These are phyloP conservation scores for Calonectria pteridis DNA, from an alignment of 2,329 filamentous ascomycete genomes.

Conservation along the genomic window DNA sequence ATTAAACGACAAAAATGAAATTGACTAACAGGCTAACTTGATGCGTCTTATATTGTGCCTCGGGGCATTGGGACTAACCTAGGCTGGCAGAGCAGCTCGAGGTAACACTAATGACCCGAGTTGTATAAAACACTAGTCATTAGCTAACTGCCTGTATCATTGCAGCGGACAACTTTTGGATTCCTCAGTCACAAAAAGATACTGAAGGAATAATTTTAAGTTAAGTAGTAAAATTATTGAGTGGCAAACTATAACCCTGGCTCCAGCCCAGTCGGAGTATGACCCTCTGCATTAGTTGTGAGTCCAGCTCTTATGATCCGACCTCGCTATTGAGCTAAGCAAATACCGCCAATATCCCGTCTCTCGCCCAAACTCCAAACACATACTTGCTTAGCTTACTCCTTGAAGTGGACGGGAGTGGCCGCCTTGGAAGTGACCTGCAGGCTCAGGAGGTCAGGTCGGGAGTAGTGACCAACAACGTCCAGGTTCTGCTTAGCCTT, in stretches of 20 bases:
- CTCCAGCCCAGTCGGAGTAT: background rate
- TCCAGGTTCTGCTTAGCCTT: conserved; percentile 51
- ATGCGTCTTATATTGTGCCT: too few species aligned
- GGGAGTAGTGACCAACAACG: conserved; percentile 48
- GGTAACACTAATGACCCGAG: too few species aligned
- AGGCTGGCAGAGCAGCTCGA: too few species aligned
- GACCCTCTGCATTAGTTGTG: background rate
- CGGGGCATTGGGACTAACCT: too few species aligned
- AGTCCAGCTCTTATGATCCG: background rate
- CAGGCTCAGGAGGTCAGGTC: conserved; percentile 54
- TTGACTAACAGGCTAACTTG: too few species aligned
- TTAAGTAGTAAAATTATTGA: background rate
- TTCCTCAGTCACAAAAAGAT: background rate
- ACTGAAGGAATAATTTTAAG: background rate
- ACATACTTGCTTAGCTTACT: background rate
- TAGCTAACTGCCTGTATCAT: background rate
- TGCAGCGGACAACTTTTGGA: background rate
- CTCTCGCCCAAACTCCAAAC: background rate
- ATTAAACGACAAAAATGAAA: too few species aligned
- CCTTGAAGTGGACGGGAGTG: background rate
- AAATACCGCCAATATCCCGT: background rate
- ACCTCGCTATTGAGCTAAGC: background rate
- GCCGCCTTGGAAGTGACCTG: conserved; percentile 42
- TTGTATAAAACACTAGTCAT: too few species aligned
- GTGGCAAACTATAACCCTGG: background rate